Evolutionary conservation across 2,329 filamentous ascomycete species (phyloP), one percentile per base, ranked within the genome.

Genomic region (Apiospora kogelbergensis): DNA sequence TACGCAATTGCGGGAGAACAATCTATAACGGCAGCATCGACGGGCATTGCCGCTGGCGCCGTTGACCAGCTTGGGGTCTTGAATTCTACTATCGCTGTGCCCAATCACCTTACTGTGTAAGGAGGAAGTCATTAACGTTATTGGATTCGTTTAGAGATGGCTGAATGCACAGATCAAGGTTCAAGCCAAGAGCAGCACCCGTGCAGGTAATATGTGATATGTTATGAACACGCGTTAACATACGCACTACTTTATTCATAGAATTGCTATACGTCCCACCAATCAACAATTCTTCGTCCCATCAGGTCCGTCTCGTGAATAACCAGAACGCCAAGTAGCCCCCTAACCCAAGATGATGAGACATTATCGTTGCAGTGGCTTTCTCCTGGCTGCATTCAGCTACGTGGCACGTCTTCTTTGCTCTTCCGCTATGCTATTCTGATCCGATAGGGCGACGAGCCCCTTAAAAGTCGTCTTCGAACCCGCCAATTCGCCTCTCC

Each of bases 401-500:
- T 60, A 60, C 53, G 53, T 60, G 53, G 53, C 53, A 60, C 2
- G 53, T 17, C 17, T 57, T 6, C 48, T 9, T 33, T 26, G 33
- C n/a, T 57, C 17, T 26, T 57, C 48, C 5, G 20, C 24, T 53
- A 30, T 53, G 17, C 24, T 26, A 26, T 20, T 30, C 24, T 57
- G 15, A 9, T 9, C 30, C 24, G 13, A 53, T 17, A 33, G 33
- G 45, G 20, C 15, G 17, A 22, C 15, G 30, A n/a, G n/a, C 53
- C 53, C 37, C 53, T 44, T 26, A 65, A 42, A 65, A 42, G 22
- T 88, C 90, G 24, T 88, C 88, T 78, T 88, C 81, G 10, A 88
- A 89, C 70, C 76, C 71, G 73, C 69, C 73, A 48, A 90, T 81
- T 77, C 90, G 86, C 77, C 84, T 85, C 84, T 98, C 95, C 0